phyloP scores from a whole-genome alignment of 192 early-diverging fungal species.

The Physocladia obscura region DNA sequence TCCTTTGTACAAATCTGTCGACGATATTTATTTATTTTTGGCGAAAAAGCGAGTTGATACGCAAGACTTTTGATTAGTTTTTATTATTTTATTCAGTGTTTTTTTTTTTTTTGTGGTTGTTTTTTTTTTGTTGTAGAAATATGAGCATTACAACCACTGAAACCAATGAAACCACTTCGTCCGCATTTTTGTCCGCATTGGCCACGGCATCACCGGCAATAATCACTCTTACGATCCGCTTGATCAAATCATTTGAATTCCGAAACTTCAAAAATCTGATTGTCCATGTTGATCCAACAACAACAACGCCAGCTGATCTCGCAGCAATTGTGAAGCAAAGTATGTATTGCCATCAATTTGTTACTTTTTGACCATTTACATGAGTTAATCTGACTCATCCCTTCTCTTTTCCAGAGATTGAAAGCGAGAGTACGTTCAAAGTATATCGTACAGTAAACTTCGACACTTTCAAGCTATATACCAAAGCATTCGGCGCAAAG shows the following conservation, averaged over 20 bases:
- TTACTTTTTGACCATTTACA: slow-evolving; percentile 2
- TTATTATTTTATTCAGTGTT: neutral
- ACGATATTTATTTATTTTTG: slow-evolving; percentile 44
- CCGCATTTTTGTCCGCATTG: neutral
- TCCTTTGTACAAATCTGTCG: slow-evolving; percentile 32
- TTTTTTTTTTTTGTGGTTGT: neutral
- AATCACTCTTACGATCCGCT: slow-evolving; percentile 70
- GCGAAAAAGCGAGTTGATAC: slow-evolving; percentile 22
- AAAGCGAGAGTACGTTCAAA: slow-evolving; percentile 62
- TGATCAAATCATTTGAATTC: slow-evolving; percentile 91
- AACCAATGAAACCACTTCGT: too few species aligned
- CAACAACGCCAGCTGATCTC: slow-evolving; percentile 65
- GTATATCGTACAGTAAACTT: slow-evolving; percentile 67
- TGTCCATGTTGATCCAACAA: slow-evolving; percentile 68
- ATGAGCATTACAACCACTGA: too few species aligned
- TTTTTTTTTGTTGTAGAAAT: neutral
- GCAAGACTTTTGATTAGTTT: slow-evolving; percentile 14
- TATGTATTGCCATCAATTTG: too few species aligned
- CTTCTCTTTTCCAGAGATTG: slow-evolving; percentile 64
- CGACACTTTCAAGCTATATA: slow-evolving; percentile 78
- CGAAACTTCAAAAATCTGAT: slow-evolving; percentile 81
- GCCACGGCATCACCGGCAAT: neutral
- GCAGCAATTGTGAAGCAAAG: slow-evolving; percentile 56
- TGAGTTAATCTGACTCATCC: neutral
- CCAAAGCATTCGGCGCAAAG: slow-evolving; percentile 71